Base-by-base conservation (phyloP, 108 stramenopile species). In the Cyclotella cryptica region DNA sequence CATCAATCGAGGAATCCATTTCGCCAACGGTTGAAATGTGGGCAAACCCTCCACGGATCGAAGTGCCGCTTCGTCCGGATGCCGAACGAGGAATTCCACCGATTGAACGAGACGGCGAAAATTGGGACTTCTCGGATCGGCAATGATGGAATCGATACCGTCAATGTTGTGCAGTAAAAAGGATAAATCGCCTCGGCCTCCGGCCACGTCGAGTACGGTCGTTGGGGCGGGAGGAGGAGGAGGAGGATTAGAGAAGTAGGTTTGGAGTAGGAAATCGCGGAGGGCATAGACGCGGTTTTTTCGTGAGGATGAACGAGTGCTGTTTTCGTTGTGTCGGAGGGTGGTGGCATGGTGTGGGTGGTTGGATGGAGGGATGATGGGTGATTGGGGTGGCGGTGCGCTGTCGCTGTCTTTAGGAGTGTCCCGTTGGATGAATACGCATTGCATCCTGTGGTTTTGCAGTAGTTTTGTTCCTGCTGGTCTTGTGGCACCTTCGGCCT, bases 111-210 rank as follows among this genome's bases (percentile, higher is more conserved):
- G 72, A 6, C 85, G 84, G 26, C 72, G 43, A 43, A 74, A 80
- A 41, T 88, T 75, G 21, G 81, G 77, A 17, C 44, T 63, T 10
- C 88, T 79, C 19, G 93, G 96, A 84, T 96, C 96, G 9, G 88
- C 72, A 21, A 94, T 83, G 10, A 93, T 79, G 30, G 88, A 89
- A 14, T 86, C 67, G 0, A 92, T 55, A 3, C 83, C 81, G 69
- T 90, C 87, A 22, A 87, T 69, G 68, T 89, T 92, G 39, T 55
- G 35, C 2, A 96, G 75, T 26, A 90, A 44, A 84, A 88, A 93
- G 10, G 87, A 87, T 57, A 96, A 79, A 55, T 93, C 90, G 9
- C 96, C 96, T 41, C 88, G 88, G 14, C 96, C 96, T 2, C 96
- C 96, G 15, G 96, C 96, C 9, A 92, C 90, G 57, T 96, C 96